phyloP scores from a whole-genome alignment of 2,329 filamentous ascomycete genomes.

The Aureobasidium lini region DNA sequence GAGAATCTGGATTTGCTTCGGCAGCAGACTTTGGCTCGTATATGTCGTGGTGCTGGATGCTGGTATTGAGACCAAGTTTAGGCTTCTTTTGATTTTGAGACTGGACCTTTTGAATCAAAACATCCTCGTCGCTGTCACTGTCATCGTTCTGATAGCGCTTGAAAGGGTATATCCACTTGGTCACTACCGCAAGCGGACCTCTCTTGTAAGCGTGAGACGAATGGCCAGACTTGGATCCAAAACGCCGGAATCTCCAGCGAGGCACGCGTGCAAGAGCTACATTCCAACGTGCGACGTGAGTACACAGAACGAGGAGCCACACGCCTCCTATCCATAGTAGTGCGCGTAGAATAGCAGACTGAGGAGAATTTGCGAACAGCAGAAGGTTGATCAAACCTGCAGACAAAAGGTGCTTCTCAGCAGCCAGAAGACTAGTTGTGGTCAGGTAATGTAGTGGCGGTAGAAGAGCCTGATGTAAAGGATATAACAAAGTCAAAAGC shows the following conservation, averaged over 20 bases:
- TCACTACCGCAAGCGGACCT: conserved; percentile 20
- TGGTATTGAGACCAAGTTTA: not conserved
- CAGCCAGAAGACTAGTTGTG: conserved; percentile 76
- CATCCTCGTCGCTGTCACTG: conserved; percentile 43
- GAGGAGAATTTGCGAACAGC: conserved; percentile 61
- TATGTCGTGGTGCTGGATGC: not conserved
- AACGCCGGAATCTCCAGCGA: conserved; percentile 57
- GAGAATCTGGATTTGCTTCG: not conserved
- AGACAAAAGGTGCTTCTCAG: conserved; percentile 83
- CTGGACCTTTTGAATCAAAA: conserved; percentile 21
- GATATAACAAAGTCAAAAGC: conserved; percentile 61
- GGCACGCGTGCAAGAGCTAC: conserved; percentile 81
- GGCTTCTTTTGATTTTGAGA: not conserved
- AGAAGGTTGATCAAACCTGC: conserved; percentile 74
- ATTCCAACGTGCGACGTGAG: conserved; percentile 70
- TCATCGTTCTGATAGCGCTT: conserved; percentile 21
- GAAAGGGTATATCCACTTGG: not conserved
- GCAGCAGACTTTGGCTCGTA: conserved; percentile 8
- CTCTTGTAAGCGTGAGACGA: conserved; percentile 19
- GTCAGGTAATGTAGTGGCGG: conserved; percentile 70
- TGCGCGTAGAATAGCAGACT: conserved; percentile 36
- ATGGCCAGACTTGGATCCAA: conserved; percentile 17
- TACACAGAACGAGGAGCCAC: conserved; percentile 64
- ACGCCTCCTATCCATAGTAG: conserved; percentile 58
- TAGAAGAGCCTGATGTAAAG: conserved; percentile 72